Evolutionary conservation across 2,329 filamentous ascomycete genomes (phyloP), one percentile per base, ranked within the genome.

Genomic region (Albophoma yamanashiensis): DNA sequence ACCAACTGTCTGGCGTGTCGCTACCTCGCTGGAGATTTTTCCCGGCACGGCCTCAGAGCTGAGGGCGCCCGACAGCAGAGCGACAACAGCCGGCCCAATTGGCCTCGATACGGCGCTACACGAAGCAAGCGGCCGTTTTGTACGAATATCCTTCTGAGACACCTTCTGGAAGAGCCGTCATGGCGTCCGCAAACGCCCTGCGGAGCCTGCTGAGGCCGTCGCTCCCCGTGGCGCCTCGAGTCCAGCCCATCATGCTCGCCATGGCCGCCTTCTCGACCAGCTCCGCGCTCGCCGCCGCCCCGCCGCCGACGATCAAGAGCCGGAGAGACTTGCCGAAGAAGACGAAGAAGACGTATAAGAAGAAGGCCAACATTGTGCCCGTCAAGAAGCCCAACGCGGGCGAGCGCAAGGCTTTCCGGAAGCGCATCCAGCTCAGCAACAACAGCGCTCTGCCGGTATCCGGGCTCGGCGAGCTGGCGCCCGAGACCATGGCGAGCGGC

Each of bases 341-440:
- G 72, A 67, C 68, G 60, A 75, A 79, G 68, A 71, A 75, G 63
- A 76, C 74, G 64, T 85, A 82, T 73, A 86, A 84, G 73, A 80
- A 79, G 70, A 77, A 73, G 67, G 67, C 70, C 20, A 73, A 73
- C 59, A 68, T 78, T 53, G 73, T 72, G 34, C 73, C 75, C 34
- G 71, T 76, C 59, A 83, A 82, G 73, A 80, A 85, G 65, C 88
- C 89, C 25, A 78, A 78, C 15, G 80, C 85, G 3, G 93, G 92
- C 65, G 92, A 97, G 79, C 86, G 92, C 65, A 96, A 92, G 76
- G 89, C 90, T 36, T 80, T 90, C 71, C 87, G 92, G 65, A 96
- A 95, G 79, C 86, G 90, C 66, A 90, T 99, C 68, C 86, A 95
- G 62, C 85, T 99, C 62, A 93, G 89, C 79, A 99, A 97, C 77